These are phyloP conservation scores for Botrytis fabae DNA, from an alignment of 2,329 filamentous ascomycete species.

Conservation along the genomic window DNA sequence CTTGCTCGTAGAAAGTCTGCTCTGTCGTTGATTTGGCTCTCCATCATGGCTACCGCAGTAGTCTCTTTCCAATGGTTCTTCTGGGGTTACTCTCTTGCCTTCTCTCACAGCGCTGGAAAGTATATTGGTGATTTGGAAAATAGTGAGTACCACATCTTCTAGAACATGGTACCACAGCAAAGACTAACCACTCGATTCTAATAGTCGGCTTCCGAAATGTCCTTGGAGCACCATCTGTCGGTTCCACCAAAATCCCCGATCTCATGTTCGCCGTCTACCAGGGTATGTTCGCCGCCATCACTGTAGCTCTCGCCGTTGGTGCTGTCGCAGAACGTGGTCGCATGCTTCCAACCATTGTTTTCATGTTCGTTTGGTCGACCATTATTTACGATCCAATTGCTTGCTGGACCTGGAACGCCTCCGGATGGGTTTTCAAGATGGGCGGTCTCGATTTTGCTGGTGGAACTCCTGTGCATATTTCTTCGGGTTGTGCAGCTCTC, in stretches of 20 bases:
- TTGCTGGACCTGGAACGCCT: constrained; percentile 91
- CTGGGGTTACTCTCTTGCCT: constrained; percentile 42
- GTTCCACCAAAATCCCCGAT: constrained; percentile 72
- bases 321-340: constrained; percentile 84
- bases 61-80: constrained; percentile 88
- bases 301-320: constrained; percentile 79
- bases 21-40: constrained; percentile 86
- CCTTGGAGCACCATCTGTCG: constrained; percentile 73
- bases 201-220: constrained; percentile 71
- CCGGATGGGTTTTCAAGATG: constrained; percentile 76
- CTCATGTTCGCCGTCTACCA: constrained; percentile 84
- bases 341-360: constrained; percentile 84
- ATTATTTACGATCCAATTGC: constrained; percentile 90
- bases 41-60: constrained; percentile 80
- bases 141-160: constrained; percentile 39
- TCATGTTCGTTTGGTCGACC: constrained; percentile 92
- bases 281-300: constrained; percentile 86
- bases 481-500: constrained; percentile 78
- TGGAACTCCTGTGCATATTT: constrained; percentile 86
- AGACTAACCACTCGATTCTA: constrained; percentile 1
- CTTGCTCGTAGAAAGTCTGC: constrained; percentile 87
- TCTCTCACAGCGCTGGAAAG: constrained; percentile 57
- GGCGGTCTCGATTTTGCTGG: constrained; percentile 87
- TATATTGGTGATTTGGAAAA: constrained; percentile 80
- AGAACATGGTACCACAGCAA: constrained; percentile 7